A percentile compares a stretch with the other conserved stretches of the same genome.
Conservation (phyloP, 2,329 filamentous ascomycete species). For the Mycosphaerella sp. region DNA sequence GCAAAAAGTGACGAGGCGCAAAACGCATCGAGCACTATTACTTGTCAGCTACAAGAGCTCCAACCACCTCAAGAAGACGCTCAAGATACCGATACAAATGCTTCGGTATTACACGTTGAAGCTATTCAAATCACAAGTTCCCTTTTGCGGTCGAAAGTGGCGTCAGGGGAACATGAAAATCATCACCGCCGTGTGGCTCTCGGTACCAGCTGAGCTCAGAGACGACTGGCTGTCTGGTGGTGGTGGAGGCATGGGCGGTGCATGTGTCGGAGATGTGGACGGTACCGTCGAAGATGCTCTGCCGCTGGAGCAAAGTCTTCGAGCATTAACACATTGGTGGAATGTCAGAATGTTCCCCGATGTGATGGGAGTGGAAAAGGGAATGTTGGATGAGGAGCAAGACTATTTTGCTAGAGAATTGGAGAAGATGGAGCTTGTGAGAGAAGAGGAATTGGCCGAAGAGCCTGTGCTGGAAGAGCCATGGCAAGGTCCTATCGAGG, state of each 20-base stretch:
- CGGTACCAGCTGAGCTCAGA: slow-evolving; percentile 83
- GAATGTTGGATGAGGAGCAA: slow-evolving; percentile 39
- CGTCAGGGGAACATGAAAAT: slow-evolving; percentile 97
- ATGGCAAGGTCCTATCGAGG: slow-evolving; percentile 27
- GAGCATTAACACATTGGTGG: slow-evolving; percentile 90
- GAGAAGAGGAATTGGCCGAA: slow-evolving; percentile 19
- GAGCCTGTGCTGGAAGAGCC: slow-evolving; percentile 19
- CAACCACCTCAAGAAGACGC: slow-evolving; percentile 81
- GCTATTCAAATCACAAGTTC: slow-evolving; percentile 96
- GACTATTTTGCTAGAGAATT: slow-evolving; percentile 46
- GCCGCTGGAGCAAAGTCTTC: slow-evolving; percentile 82
- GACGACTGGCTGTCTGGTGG: slow-evolving; percentile 93
- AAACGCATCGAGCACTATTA: slow-evolving; percentile 87
- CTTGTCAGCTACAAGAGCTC: slow-evolving; percentile 94
- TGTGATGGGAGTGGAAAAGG: slow-evolving; percentile 53
- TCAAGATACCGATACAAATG: slow-evolving; percentile 82
- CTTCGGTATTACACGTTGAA: slow-evolving; percentile 93
- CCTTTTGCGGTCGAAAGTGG: slow-evolving; percentile 98
- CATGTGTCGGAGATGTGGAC: slow-evolving; percentile 61
- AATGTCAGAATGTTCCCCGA: slow-evolving; percentile 78
- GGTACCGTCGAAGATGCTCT: slow-evolving; percentile 89
- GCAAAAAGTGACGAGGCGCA: slow-evolving; percentile 95
- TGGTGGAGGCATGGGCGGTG: slow-evolving; percentile 35
- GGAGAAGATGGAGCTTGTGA: slow-evolving; percentile 44
- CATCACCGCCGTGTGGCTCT: slow-evolving; percentile 92